phyloP scores from a whole-genome alignment of 1,284 basidiomycete genomes.

The Paramarasmius palmivorus region DNA sequence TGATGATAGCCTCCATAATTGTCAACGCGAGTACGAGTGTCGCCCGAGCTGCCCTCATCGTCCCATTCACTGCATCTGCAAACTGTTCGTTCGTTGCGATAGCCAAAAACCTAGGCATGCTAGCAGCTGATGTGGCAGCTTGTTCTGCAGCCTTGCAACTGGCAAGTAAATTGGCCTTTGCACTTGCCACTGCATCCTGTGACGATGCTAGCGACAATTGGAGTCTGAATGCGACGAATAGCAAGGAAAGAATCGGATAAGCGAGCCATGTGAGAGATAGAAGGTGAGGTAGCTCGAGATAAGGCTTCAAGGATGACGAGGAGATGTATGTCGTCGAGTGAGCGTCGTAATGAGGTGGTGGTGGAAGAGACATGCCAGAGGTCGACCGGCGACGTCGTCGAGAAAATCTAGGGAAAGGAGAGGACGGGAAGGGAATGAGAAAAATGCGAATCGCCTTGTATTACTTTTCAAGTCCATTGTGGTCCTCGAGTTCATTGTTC shows the following conservation, averaged over 20 bases:
- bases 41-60: constrained; percentile 75
- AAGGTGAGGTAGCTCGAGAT: constrained; percentile 80
- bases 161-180: constrained; percentile 72
- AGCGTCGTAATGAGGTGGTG: constrained; percentile 57
- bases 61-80: constrained; percentile 74
- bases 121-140: constrained; percentile 80
- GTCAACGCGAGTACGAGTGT: constrained; percentile 76
- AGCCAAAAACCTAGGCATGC: constrained; percentile 86
- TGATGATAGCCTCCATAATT: constrained; percentile 83
- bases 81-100: constrained; percentile 82
- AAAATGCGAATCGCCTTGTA: background rate
- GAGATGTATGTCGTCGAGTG: constrained; percentile 37
- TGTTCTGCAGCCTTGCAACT: constrained; percentile 83
- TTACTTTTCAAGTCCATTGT: background rate
- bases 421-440: constrained; percentile 1
- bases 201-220: constrained; percentile 72
- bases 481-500: too few species aligned
- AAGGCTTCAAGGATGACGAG: constrained; percentile 66
- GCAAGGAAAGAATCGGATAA: constrained; percentile 81
- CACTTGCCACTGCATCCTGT: constrained; percentile 63
- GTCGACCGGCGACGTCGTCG: constrained; percentile 22
- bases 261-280: constrained; percentile 85
- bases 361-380: constrained; percentile 32
- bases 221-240: constrained; percentile 85
- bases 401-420: constrained; percentile 1